Percentiles rank a stretch among this genome's conserved stretches.
Evolutionary conservation across 495 filamentous ascomycete genomes (phyloP).

Genomic region (Penicillium tannophilum): DNA sequence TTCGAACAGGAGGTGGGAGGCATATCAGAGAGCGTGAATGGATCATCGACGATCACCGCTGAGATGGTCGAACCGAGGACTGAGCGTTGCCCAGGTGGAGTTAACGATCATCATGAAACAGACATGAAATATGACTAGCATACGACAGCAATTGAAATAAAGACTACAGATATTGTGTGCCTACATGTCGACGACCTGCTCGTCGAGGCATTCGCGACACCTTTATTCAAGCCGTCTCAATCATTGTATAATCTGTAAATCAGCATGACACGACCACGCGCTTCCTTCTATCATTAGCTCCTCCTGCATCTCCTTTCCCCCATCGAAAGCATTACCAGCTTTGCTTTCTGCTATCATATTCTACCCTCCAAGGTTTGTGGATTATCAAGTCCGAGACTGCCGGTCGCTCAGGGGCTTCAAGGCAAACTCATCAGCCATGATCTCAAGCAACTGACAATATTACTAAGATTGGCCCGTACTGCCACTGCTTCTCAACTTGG

Average conservation of each 20-base stretch:
- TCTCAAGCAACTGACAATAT: neutral
- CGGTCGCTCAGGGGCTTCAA: neutral
- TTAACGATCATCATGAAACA: neutral
- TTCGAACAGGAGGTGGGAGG: constrained; percentile 18
- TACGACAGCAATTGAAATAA: neutral
- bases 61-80: neutral
- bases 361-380: too few species aligned
- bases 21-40: constrained; percentile 28
- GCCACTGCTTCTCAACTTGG: too few species aligned
- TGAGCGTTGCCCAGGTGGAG: neutral
- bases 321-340: too few species aligned
- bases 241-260: too few species aligned
- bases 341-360: too few species aligned
- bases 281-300: too few species aligned
- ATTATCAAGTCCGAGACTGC: too few species aligned
- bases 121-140: neutral
- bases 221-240: too few species aligned
- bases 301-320: too few species aligned
- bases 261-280: too few species aligned
- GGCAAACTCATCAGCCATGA: neutral
- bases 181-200: neutral
- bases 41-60: constrained; percentile 12
- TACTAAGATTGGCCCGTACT: neutral
- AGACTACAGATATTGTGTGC: neutral
- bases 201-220: neutral